Evolutionary conservation across 768 basidiomycete genomes (phyloP).

Genomic region (Suillus weaverae): DNA sequence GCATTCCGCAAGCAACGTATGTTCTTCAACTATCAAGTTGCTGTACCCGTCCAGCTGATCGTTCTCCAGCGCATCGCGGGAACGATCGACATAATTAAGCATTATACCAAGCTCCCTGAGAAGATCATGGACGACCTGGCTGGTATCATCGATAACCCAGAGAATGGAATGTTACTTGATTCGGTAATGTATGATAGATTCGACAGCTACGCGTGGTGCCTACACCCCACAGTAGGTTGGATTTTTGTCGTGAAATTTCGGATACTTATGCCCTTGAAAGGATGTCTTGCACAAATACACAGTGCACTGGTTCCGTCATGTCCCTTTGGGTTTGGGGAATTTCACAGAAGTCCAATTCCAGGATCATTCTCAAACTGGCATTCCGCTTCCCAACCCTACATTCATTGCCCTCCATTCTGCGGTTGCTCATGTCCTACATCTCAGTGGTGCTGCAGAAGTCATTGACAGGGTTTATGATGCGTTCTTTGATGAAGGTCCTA

Average conservation of each 20-base stretch:
- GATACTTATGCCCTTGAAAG: background rate
- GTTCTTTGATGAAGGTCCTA: background rate
- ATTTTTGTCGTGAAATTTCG: background rate
- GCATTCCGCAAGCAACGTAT: background rate
- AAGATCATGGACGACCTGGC: background rate
- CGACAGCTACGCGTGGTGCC: background rate
- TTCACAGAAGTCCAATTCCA: background rate
- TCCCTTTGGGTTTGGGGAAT: background rate
- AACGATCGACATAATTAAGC: background rate
- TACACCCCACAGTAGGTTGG: background rate
- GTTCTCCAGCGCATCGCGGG: background rate
- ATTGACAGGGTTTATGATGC: background rate
- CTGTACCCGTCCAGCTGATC: background rate
- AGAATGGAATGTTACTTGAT: background rate
- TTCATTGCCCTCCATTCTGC: background rate
- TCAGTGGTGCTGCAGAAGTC: background rate
- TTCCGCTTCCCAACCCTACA: background rate
- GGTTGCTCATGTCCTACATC: background rate
- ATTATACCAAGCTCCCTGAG: background rate
- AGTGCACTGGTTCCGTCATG: background rate
- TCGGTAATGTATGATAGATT: background rate
- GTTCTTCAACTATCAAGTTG: background rate
- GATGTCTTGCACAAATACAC: background rate
- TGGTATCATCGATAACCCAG: background rate
- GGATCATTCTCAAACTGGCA: background rate